Percentiles rank a stretch among this genome's conserved stretches.
Evolutionary conservation across 768 basidiomycete genomes (phyloP).

Genomic region (Leucocoprinus sp.): DNA sequence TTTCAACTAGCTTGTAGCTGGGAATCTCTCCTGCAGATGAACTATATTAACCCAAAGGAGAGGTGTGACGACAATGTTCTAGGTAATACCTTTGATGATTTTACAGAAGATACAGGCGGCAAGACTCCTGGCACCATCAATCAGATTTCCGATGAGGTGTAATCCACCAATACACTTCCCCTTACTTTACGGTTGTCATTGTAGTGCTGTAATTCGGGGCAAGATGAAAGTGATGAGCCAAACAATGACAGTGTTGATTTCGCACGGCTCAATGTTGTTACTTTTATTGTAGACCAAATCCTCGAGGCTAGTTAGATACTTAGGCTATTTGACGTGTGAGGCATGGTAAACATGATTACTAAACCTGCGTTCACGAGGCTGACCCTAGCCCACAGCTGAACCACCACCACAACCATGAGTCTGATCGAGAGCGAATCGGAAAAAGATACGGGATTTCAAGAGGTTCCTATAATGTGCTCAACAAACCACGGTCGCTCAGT

Average conservation of each 20-base stretch:
- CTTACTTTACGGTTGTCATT: slow-evolving; percentile 32
- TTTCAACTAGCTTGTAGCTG: slow-evolving; percentile 77
- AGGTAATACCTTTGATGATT: slow-evolving; percentile 73
- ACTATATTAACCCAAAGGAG: neutral
- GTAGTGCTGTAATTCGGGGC: neutral
- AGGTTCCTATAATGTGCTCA: slow-evolving; percentile 31
- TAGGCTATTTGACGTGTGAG: too few relatives aligned
- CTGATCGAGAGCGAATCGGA: slow-evolving; percentile 11
- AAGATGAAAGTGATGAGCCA: too few relatives aligned
- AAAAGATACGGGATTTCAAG: slow-evolving; percentile 21
- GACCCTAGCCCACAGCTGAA: too few relatives aligned
- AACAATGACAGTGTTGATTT: too few relatives aligned
- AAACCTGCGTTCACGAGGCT: too few relatives aligned
- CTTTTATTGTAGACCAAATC: too few relatives aligned
- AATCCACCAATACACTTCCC: too few relatives aligned
- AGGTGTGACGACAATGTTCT: neutral
- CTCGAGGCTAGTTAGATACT: too few relatives aligned
- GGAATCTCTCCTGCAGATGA: slow-evolving; percentile 71
- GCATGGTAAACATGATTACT: too few relatives aligned
- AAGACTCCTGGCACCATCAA: slow-evolving; percentile 33
- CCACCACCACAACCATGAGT: slow-evolving; percentile 5
- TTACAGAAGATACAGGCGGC: slow-evolving; percentile 87
- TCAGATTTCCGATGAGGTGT: neutral
- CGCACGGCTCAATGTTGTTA: too few relatives aligned
- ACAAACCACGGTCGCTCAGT: neutral